phyloP scores from a whole-genome alignment of 495 filamentous ascomycete genomes.

The Tuber brumale region DNA sequence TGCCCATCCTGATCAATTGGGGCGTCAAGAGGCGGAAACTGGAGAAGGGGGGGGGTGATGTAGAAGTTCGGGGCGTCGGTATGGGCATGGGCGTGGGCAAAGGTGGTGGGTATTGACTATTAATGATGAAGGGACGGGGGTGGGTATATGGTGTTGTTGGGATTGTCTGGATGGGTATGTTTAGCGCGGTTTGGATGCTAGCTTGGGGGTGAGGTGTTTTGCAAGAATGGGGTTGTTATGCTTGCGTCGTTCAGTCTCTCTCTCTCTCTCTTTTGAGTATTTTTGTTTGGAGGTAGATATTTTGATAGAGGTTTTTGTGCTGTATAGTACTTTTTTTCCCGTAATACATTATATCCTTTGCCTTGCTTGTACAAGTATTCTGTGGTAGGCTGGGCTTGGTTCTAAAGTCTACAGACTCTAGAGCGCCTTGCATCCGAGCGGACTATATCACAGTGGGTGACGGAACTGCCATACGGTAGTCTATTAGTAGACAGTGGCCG shows the following conservation, averaged over 20 bases:
- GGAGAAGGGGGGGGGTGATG: background rate
- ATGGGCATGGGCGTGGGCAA: background rate
- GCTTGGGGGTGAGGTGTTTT: background rate
- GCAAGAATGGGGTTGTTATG: background rate
- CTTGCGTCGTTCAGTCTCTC: background rate
- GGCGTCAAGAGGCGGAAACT: background rate
- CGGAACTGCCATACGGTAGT: background rate
- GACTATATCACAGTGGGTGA: background rate
- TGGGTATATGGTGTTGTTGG: background rate
- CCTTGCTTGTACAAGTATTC: background rate
- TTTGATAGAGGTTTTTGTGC: background rate
- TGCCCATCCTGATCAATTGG: slow-evolving; percentile 61
- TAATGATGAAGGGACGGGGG: background rate
- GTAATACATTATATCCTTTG: background rate
- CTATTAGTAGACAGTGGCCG: too few relatives aligned
- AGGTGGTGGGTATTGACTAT: background rate
- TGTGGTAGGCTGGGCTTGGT: background rate
- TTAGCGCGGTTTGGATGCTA: background rate
- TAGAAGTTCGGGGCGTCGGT: background rate
- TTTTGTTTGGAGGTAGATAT: background rate
- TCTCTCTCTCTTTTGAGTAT: background rate
- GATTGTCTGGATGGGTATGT: background rate
- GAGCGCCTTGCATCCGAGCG: background rate
- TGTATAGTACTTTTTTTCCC: background rate
- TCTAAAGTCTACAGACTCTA: background rate